Evolutionary conservation across 2,329 filamentous ascomycete genomes (phyloP), one percentile per base, ranked within the genome.

Genomic region (Ophiostoma sp.): DNA sequence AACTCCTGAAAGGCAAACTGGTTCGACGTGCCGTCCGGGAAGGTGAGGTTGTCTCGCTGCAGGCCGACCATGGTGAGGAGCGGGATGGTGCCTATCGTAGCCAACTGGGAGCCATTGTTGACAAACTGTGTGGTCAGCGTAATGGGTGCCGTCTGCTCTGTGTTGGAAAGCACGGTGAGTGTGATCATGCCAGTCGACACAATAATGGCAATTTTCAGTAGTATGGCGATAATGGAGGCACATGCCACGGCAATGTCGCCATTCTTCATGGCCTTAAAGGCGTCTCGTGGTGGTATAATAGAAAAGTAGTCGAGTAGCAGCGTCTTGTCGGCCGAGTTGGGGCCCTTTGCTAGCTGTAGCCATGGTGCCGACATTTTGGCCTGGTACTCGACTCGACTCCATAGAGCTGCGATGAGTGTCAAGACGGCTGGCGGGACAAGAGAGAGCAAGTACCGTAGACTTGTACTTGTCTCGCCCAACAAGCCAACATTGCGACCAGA

Each of bases 341-440:
- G 77, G 1, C 76, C 79, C 22, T 78, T 78, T 6, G 79, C 75
- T 75, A 84, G 76, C 1, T 80, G 80, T 2, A 80, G 74, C 83
- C 83, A 84, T 0, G 83, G 83, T 45, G 82, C 82, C 0, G 78
- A 76, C 11, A 78, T 75, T 55, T 81, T 81, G n/a, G 81, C 77
- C 73, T 84, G 83, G 71, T 81, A 82, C 66, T 84, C 83, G 11
- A 82, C 81, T 19, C 82, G 78, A 11, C 75, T 76, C 82, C 82
- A 84, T 9, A 80, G 48, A 15, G 78, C 79, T 4, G 81, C 79
- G 19, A 82, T 74, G 0, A 82, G 69, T 3, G 79, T 79, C 63
- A 83, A 76, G 15, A 83, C 72, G 11, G 80, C 78, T 0, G 81
- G 79, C 2, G 80, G 80, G 15, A 78, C 79, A 70, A 82, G 82